Conservation (phyloP, 148 eudicot species). For the Heliosperma pusillum region DNA sequence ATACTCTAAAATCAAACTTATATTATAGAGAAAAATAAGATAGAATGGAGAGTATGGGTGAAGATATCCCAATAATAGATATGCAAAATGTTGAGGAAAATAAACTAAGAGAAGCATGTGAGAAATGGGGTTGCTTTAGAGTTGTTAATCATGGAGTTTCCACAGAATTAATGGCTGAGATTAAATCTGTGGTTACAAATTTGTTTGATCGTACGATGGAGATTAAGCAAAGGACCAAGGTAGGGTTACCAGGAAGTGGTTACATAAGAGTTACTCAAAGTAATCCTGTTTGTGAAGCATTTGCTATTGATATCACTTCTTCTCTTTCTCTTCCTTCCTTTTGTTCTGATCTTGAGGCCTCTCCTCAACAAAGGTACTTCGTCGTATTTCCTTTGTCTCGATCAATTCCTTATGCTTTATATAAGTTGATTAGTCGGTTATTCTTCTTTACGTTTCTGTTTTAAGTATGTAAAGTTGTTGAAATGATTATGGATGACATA, state of each 20-base stretch:
- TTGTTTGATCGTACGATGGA: conserved; percentile 53
- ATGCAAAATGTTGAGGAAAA: conserved; percentile 27
- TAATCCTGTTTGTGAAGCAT: conserved; percentile 57
- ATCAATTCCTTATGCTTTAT: no score
- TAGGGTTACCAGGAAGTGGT: conserved; percentile 54
- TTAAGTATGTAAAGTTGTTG: no score
- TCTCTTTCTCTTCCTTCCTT: conserved; percentile 40
- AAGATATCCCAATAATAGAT: conserved; percentile 43
- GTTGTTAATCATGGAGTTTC: conserved; percentile 51
- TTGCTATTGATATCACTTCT: conserved; percentile 51
- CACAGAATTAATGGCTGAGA: conserved; percentile 42
- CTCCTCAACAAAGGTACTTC: conserved; percentile 50
- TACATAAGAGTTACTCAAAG: conserved; percentile 39
- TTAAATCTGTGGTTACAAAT: conserved; percentile 42
- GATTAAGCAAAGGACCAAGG: conserved; percentile 46
- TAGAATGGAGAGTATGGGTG: not conserved
- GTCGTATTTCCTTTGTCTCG: no score
- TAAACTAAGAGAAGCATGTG: conserved; percentile 45
- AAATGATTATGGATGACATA: no score
- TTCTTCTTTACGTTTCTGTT: no score
- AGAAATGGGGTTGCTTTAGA: conserved; percentile 69
- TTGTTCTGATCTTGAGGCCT: conserved; percentile 47
- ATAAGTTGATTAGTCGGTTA: no score
- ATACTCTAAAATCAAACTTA: no score
- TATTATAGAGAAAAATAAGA: not conserved